Conservation (phyloP, 345 rosid genomes). For the Gossypium raimondii region DNA sequence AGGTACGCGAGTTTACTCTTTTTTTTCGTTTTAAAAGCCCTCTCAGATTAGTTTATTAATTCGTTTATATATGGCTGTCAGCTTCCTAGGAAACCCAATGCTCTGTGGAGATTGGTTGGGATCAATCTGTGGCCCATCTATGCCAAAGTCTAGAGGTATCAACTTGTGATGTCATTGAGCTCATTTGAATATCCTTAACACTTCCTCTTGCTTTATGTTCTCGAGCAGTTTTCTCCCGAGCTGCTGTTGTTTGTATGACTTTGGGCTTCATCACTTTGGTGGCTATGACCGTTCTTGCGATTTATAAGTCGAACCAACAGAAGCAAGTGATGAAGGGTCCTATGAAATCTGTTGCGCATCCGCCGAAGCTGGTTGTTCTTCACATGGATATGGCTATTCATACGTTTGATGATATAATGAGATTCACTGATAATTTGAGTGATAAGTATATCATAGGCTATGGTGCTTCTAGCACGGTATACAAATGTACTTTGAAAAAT, state of each 20-base stretch:
- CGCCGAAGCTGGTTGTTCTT: constrained; percentile 84
- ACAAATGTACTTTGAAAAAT: constrained; percentile 68
- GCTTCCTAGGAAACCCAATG: constrained; percentile 75
- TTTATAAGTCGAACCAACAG: constrained; percentile 60
- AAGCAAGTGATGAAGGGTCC: constrained; percentile 27
- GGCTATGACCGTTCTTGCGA: constrained; percentile 40
- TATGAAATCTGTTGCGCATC: constrained; percentile 41
- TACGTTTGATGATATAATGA: constrained; percentile 81
- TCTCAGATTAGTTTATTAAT: background rate
- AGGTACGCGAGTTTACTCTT: background rate
- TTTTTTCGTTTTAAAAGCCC: background rate
- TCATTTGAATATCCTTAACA: background rate
- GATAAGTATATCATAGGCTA: constrained; percentile 74
- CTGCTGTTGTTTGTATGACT: constrained; percentile 55
- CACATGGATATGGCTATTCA: constrained; percentile 96
- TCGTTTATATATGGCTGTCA: constrained; percentile 20
- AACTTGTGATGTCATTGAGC: background rate
- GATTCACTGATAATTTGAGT: constrained; percentile 71
- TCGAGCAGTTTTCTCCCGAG: constrained; percentile 49
- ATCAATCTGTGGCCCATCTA: constrained; percentile 57
- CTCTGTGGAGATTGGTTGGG: constrained; percentile 86
- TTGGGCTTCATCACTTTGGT: constrained; percentile 53
- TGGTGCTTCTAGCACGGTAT: constrained; percentile 92
- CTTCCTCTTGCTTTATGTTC: background rate
- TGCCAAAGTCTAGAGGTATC: constrained; percentile 53